These are phyloP conservation scores for Rhynchosporium graminicola DNA, from an alignment of 2,329 filamentous ascomycete genomes.

Conservation along the genomic window DNA sequence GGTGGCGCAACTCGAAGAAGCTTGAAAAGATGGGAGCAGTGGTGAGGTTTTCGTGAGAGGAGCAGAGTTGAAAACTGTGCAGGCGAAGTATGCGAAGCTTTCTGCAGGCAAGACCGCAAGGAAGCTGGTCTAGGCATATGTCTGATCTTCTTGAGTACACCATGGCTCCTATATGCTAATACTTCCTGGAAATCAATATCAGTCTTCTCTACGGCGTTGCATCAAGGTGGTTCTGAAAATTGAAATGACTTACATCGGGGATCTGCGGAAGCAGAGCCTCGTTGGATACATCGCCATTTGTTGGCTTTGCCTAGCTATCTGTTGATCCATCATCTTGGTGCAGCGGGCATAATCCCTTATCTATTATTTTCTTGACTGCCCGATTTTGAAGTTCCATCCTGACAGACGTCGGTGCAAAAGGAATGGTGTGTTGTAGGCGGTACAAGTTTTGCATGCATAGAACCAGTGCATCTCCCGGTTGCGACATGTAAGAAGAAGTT, in stretches of 20 bases:
- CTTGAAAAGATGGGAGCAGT: conserved; percentile 25
- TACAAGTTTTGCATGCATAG: no score
- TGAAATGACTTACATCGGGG: not conserved
- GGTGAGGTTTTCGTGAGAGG: conserved; percentile 13
- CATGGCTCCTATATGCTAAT: conserved; percentile 5
- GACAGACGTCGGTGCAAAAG: no score
- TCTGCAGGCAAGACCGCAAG: conserved; percentile 27
- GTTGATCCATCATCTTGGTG: not conserved
- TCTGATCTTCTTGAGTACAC: not conserved
- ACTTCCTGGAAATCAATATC: not conserved
- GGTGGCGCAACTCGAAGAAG: conserved; percentile 27
- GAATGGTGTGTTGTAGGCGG: no score
- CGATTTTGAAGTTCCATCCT: not conserved
- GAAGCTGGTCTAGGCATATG: conserved; percentile 19
- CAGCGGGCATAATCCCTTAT: not conserved
- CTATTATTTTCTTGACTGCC: not conserved
- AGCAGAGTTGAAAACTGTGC: conserved; percentile 27
- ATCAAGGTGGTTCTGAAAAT: not conserved
- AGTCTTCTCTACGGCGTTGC: not conserved
- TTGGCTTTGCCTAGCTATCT: not conserved
- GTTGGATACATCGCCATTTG: not conserved
- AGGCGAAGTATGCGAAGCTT: conserved; percentile 20
- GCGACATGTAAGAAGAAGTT: no score
- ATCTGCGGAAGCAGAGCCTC: not conserved
- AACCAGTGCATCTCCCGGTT: no score